These are phyloP conservation scores for Lachancea thermotolerans DNA, from an alignment of 805 yeast genomes.

Conservation along the genomic window DNA sequence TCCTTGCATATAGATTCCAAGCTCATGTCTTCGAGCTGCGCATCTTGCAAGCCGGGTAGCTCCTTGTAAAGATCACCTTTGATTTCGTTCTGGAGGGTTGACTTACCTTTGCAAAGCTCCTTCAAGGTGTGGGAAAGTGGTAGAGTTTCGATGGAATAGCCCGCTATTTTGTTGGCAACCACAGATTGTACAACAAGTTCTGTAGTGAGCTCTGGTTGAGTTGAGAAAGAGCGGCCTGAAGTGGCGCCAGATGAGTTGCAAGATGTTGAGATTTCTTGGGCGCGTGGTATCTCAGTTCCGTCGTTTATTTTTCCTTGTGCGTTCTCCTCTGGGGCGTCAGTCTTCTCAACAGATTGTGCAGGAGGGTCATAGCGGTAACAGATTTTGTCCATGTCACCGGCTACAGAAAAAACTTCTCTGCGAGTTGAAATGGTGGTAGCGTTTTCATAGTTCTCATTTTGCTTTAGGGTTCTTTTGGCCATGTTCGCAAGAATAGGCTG, in stretches of 20 bases:
- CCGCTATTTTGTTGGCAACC: conserved; percentile 17
- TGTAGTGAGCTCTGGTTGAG: not conserved
- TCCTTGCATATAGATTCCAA: not conserved
- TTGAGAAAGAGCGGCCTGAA: not conserved
- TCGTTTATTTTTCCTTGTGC: conserved; percentile 48
- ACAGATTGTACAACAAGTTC: conserved; percentile 17
- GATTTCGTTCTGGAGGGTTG: conserved; percentile 42
- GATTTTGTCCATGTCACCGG: conserved; percentile 78
- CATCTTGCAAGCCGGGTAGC: conserved; percentile 7
- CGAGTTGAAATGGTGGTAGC: conserved; percentile 60
- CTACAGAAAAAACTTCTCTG: conserved; percentile 76
- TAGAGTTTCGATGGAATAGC: conserved; percentile 14
- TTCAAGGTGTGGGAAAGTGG: conserved; percentile 83
- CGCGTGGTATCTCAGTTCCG: conserved; percentile 29
- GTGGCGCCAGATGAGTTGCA: no score
- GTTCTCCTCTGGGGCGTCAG: not conserved
- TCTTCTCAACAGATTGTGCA: conserved; percentile 11
- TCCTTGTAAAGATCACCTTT: conserved; percentile 12
- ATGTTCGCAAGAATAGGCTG: conserved; percentile 87
- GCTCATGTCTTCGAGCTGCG: conserved; percentile 11
- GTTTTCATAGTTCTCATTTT: conserved; percentile 76
- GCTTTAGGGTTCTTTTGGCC: conserved; percentile 81
- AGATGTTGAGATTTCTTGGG: conserved; percentile 3
- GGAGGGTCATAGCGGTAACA: conserved; percentile 66
- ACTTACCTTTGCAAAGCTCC: conserved; percentile 92